These are phyloP conservation scores for Diplodia corticola DNA, from an alignment of 2,329 filamentous ascomycete species.

Conservation along the genomic window DNA sequence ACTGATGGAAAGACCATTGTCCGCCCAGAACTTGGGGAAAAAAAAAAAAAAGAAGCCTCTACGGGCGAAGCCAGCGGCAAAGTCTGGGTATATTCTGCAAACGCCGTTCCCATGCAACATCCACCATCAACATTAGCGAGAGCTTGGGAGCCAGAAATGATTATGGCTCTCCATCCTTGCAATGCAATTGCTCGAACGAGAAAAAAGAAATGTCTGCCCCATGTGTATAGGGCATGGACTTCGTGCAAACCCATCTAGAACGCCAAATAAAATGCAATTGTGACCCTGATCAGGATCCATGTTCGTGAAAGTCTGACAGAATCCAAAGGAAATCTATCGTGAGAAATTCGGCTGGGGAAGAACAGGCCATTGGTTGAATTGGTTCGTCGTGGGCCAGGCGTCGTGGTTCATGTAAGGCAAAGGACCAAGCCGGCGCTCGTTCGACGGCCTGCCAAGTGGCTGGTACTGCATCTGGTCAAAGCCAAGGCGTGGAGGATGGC, in stretches of 20 bases:
- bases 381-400: constrained; percentile 40
- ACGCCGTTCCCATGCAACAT: constrained; percentile 17
- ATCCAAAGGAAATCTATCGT: constrained; percentile 16
- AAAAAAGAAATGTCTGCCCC: not conserved
- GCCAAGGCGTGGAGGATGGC: constrained; percentile 51
- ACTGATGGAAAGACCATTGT: not conserved
- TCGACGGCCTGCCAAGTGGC: constrained; percentile 48
- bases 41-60: constrained; percentile 11
- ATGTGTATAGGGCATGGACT: not conserved
- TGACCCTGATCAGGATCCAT: not conserved
- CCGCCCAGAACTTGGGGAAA: not conserved
- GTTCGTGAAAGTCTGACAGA: constrained; percentile 2
- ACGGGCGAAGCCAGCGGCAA: constrained; percentile 16
- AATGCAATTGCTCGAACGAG: constrained; percentile 20
- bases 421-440: constrained; percentile 46
- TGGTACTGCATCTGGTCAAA: constrained; percentile 55
- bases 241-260: constrained; percentile 16
- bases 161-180: not conserved
- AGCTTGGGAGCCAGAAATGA: constrained; percentile 2
- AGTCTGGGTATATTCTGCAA: constrained; percentile 19
- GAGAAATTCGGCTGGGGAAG: constrained; percentile 39
- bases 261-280: constrained; percentile 13
- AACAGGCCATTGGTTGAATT: constrained; percentile 41
- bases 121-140: constrained; percentile 11
- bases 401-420: constrained; percentile 47